Base-by-base conservation (phyloP, 345 rosid genomes). In the Excoecaria cochinchinensis region DNA sequence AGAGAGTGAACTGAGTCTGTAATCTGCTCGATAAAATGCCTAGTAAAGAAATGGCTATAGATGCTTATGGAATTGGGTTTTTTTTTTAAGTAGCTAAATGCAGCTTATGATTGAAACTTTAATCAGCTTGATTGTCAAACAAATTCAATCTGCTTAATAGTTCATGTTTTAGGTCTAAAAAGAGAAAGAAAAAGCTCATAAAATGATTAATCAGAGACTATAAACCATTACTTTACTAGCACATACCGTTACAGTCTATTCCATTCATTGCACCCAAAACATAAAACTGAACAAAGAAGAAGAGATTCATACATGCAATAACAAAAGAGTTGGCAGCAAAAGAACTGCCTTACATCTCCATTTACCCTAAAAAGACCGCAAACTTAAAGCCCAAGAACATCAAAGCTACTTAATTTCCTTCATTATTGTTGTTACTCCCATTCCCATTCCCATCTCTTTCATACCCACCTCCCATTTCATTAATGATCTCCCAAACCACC, bases 401-500 rank as follows among this genome's bases (percentile, higher is more conserved):
- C 48, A 25, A 66, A 12, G 25, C 17, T 6, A 15, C 22, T 74
- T 73, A 25, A 40, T 61, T 67, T 50, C 68, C 77, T 14, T 4
- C 70, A 11, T 2, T 64, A 25, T 42, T 31, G 31, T 31, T 31
- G 31, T 31, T 31, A 31, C 2, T 31, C 1, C 31, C 76, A 11
- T 14, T 55, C 3, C 16, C 71, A 21, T 65, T 38, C 16, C 92
- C 94, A 78, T 93, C 97, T 15, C 98, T 97, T 16, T 79, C 77
- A 83, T 82, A 95, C 78, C 99, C 99, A 86, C 85, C 88, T 1
- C 96, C 94, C 90, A 95, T 71, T 10, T 93, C 86, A 78, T 96
- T 93, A 71, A 93, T 62, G 79, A 73, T 87, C 31, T 39, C 25
- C 99, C 98, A 93, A 40, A 89, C 76, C 63, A 76, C 80, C 67